Conservation (phyloP, 257 asterid species). For the Echium plantagineum region DNA sequence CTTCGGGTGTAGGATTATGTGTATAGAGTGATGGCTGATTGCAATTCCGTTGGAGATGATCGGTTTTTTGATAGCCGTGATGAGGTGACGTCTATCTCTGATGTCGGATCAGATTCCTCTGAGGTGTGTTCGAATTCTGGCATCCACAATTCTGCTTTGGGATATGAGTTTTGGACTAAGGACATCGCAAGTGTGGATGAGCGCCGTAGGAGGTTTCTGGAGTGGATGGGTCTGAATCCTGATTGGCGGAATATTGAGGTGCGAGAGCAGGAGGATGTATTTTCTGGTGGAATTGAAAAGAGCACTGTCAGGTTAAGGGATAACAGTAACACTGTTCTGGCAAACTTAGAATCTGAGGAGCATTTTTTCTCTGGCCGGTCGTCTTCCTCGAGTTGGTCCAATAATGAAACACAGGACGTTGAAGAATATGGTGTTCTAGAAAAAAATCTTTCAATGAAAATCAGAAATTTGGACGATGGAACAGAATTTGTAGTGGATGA, state of each 20-base stretch:
- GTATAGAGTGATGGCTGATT: conserved; percentile 34
- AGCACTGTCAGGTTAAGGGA: conserved; percentile 27
- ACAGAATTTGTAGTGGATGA: conserved; percentile 39
- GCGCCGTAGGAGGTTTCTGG: conserved; percentile 53
- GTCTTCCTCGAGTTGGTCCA: conserved; percentile 25
- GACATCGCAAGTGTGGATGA: conserved; percentile 47
- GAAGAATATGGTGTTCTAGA: conserved; percentile 22
- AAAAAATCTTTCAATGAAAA: conserved; percentile 23
- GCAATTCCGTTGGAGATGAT: conserved; percentile 32
- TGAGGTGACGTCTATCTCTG: conserved; percentile 36
- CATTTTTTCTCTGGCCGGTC: conserved; percentile 34
- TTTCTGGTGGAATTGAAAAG: conserved; percentile 11
- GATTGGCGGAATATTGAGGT: conserved; percentile 18
- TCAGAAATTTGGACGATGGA: conserved; percentile 42
- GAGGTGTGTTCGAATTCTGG: conserved; percentile 31
- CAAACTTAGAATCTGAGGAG: conserved; percentile 33
- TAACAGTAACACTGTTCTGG: conserved; percentile 28
- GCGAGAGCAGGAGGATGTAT: conserved; percentile 20
- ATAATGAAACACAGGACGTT: conserved; percentile 14
- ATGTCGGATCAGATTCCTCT: conserved; percentile 35
- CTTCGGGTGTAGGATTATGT: conserved; percentile 18
- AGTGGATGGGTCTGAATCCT: conserved; percentile 53
- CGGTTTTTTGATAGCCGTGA: conserved; percentile 54
- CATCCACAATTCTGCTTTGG: conserved; percentile 27
- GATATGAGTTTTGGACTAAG: conserved; percentile 64